These are phyloP conservation scores for Diaporthe sp. DNA, from an alignment of 2,329 filamentous ascomycete species.

Conservation along the genomic window DNA sequence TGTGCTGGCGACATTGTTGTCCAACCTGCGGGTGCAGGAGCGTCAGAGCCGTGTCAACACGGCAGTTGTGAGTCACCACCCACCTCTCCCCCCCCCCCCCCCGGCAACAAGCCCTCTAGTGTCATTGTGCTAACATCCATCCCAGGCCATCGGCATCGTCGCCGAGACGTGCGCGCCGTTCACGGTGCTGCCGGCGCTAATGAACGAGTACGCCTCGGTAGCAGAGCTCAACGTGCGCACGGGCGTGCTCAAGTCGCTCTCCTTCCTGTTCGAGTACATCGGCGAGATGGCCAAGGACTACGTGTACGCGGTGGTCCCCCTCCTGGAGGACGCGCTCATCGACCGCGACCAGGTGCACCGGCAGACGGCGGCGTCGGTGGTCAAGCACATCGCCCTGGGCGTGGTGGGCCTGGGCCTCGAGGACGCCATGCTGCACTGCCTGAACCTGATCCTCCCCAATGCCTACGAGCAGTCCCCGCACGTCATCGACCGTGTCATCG, in stretches of 20 bases:
- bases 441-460: constrained; percentile 97
- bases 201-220: constrained; percentile 96
- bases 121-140: constrained; percentile 3
- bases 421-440: constrained; percentile 97
- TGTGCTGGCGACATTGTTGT: constrained; percentile 93
- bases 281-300: constrained; percentile 99
- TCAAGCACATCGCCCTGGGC: constrained; percentile 97
- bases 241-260: constrained; percentile 95
- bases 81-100: no score
- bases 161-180: constrained; percentile 98
- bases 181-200: constrained; percentile 96
- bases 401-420: constrained; percentile 98
- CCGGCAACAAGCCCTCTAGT: no score
- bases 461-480: constrained; percentile 98
- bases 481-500: constrained; percentile 97
- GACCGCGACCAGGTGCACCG: constrained; percentile 98
- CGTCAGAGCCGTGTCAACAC: constrained; percentile 99
- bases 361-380: constrained; percentile 94
- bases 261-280: constrained; percentile 99
- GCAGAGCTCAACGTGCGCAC: constrained; percentile 99
- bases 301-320: constrained; percentile 95
- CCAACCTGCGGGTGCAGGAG: constrained; percentile 97
- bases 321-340: constrained; percentile 96
- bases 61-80: constrained; percentile 69
- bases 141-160: constrained; percentile 90